Conservation (phyloP, 495 filamentous ascomycete species). For the Aspergillus nidulans region DNA sequence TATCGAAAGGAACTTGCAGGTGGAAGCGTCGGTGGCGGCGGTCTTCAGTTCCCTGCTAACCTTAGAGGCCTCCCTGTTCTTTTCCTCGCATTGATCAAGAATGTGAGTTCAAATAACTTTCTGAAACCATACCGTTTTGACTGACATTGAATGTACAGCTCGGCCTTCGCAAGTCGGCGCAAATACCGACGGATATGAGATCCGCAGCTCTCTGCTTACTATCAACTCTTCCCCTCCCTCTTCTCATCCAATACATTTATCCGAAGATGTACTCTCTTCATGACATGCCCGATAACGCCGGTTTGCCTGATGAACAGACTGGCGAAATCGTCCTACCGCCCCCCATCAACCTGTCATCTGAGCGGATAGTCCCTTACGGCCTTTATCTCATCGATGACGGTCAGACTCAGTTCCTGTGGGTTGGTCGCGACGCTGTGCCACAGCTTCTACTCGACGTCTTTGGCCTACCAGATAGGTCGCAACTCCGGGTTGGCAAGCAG, state of each 20-base stretch:
- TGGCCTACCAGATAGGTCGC: constrained; percentile 69
- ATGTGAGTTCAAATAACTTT: constrained; percentile 50
- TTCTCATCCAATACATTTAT: constrained; percentile 97
- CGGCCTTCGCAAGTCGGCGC: constrained; percentile 87
- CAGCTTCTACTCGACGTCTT: constrained; percentile 89
- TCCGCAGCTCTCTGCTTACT: constrained; percentile 90
- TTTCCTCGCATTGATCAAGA: constrained; percentile 92
- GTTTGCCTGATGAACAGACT: constrained; percentile 75
- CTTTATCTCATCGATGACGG: constrained; percentile 96
- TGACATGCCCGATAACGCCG: constrained; percentile 95
- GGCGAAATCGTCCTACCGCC: constrained; percentile 86
- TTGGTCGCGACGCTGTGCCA: constrained; percentile 87
- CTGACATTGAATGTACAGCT: constrained; percentile 50
- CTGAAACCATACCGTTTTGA: constrained; percentile 1
- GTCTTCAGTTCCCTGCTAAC: constrained; percentile 91
- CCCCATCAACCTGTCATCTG: constrained; percentile 79
- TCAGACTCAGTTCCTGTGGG: constrained; percentile 96
- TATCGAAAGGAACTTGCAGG: constrained; percentile 96
- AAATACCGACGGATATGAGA: constrained; percentile 93
- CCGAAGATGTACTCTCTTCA: constrained; percentile 90
- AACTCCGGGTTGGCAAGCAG: constrained; percentile 87
- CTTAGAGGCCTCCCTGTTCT: constrained; percentile 80
- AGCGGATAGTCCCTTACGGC: constrained; percentile 85
- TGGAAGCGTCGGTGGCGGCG: constrained; percentile 88
- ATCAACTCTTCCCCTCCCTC: constrained; percentile 84